Evolutionary conservation across 495 filamentous ascomycete genomes (phyloP), one percentile per base, ranked within the genome.

Genomic region (Parmelia sp.): DNA sequence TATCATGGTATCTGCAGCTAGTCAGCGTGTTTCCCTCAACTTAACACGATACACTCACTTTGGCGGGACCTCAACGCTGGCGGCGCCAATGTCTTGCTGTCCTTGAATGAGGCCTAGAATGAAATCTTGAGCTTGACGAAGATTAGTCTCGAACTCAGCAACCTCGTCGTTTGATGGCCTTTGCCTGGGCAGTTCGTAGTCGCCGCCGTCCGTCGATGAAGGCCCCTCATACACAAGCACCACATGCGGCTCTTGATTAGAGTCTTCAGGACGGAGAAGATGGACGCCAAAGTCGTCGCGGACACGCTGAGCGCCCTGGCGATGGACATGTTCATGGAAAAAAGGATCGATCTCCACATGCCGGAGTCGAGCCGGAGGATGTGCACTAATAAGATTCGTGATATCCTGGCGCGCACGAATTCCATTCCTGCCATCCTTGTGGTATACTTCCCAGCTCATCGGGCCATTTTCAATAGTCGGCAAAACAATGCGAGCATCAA

Each of bases 161-260:
- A 88, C 71, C 44, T 92, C 88, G 23, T 78, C 73, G 25, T 82
- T 72, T 23, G 80, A 82, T 31, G 86, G 86, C 29, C 81, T 82
- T 64, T 82, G 81, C 42, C 80, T 77, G 6, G 92, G 89, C 56
- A 95, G 74, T 69, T 90, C 78, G 68, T 90, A 92, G 11, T 80
- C 74, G 36, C 35, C 37, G 31, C 84, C 70, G 17, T 78, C 78
- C 0, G 78, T 73, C 37, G 82, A 77, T 27, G 77, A 76, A 3
- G 81, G 76, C 27, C 89, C 91, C 72, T 97, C 92, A 69, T 90
- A 96, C 14, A 97, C 88, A 36, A 97, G 80, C 42, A 96, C 79
- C 27, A 96, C 78, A n/a, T 91, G 84, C 1, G 78, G 73, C 58
- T 81, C 79, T 44, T 84, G 73, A 45, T 86, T 79, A 1, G 74